phyloP scores from a whole-genome alignment of 108 stramenopile species.

The Skeletonema potamos region DNA sequence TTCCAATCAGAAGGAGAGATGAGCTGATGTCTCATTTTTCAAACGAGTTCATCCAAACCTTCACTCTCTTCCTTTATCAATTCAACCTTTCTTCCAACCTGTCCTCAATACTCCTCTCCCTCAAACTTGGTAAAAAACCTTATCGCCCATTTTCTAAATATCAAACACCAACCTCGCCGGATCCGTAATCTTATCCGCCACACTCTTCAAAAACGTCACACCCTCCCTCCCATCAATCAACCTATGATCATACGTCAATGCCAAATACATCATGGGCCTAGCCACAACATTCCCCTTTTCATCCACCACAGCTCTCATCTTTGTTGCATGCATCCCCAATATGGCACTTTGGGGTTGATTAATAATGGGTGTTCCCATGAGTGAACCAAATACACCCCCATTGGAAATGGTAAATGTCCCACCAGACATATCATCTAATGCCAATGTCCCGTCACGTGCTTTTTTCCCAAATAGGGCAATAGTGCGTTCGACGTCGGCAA shows the following conservation, averaged over 20 bases:
- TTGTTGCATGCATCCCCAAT: conserved; percentile 99
- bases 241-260: conserved; percentile 99
- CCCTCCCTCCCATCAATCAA: conserved; percentile 99
- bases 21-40: neutral
- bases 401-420: conserved; percentile 99
- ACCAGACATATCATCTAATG: conserved; percentile 99
- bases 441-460: conserved; percentile 87
- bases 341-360: conserved; percentile 99
- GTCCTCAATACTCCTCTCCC: no score
- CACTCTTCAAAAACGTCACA: conserved; percentile 97
- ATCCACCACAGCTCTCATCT: conserved; percentile 96
- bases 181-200: conserved; percentile 97
- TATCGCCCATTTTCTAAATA: conserved; percentile 65
- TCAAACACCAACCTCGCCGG: conserved; percentile 92
- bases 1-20: neutral
- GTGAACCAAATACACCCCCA: conserved; percentile 99
- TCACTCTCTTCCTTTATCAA: neutral
- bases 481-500: conserved; percentile 96
- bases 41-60: neutral
- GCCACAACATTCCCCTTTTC: conserved; percentile 96
- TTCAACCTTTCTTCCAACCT: neutral
- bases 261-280: conserved; percentile 99
- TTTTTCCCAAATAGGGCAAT: conserved; percentile 96
- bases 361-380: conserved; percentile 99
- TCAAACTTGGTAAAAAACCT: no score